Evolutionary conservation across 352 stramenopile species (phyloP), one percentile per base, ranked within the genome.

Genomic region (Phytophthora megakarya): DNA sequence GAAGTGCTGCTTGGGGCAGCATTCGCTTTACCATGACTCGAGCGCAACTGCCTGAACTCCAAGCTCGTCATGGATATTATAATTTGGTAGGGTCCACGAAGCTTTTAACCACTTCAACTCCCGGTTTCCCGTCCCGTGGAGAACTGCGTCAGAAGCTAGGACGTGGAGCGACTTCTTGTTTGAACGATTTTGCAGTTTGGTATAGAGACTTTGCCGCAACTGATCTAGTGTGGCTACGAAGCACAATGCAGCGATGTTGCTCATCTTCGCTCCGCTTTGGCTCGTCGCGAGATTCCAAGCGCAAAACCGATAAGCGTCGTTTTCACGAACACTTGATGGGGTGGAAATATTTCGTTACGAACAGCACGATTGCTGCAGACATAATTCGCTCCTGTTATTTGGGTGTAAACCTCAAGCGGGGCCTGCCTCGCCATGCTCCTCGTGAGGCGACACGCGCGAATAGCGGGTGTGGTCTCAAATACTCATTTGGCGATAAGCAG

Each of bases 31-130:
- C 10, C 38, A 32, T 48, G 50, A 48, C 37, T 48, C 43, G 7
- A 18, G 13, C 45, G 43, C 25, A 48, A 62, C 26, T 63, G 19
- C 33, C 44, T 63, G 45, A 28, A 48, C 37, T 22, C 33, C 6
- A 18, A 19, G 56, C 56, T 65, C 46, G 45, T 40, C 38, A 65
- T 42, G 40, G 40, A 52, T 45, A 61, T 55, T 55, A 35, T 55
- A 35, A 3, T 55, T 55, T 43, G 21, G 42, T 48, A 48, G 19
- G 42, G 42, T n/a, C 37, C 26, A 16, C 26, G 26, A 5, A 32
- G 26, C 26, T 10, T 32, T 32, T 18, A 47, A 42, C 18, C 47
- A 26, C 51, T 40, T 59, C 51, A 49, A 49, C 37, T 49, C 38
- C 25, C 3, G 19, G 21, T 10, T n/a, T n/a, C n/a, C n/a, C n/a